These are phyloP conservation scores for Amanita pallidorosea DNA, from an alignment of 768 basidiomycete species.

Conservation along the genomic window DNA sequence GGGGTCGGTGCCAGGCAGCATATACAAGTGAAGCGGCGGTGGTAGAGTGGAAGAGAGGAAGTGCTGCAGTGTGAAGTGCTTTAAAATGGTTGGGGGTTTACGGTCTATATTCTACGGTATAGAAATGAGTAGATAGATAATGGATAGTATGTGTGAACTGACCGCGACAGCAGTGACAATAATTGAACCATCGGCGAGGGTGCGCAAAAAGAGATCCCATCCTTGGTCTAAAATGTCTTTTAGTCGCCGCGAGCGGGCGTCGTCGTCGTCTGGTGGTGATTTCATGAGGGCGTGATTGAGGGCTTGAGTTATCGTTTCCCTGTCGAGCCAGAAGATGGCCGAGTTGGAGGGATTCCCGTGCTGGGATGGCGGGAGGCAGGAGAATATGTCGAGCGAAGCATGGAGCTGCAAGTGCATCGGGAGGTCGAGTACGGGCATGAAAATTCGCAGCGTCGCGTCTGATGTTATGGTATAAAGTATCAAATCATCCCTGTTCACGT, in stretches of 20 bases:
- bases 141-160: constrained; percentile 17
- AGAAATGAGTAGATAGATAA: constrained; percentile 1
- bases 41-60: constrained; percentile 35
- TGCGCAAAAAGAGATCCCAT: constrained; percentile 73
- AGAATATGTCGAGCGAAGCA: constrained; percentile 60
- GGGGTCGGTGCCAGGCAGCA: constrained; percentile 38
- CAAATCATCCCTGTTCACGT: constrained; percentile 50
- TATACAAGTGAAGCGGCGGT: constrained; percentile 39
- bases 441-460: constrained; percentile 76
- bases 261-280: constrained; percentile 29
- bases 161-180: constrained; percentile 66
- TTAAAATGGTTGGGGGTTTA: constrained; percentile 74
- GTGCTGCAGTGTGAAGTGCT: constrained; percentile 65
- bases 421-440: constrained; percentile 79
- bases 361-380: constrained; percentile 36
- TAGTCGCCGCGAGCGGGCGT: constrained; percentile 35
- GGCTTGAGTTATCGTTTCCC: constrained; percentile 41
- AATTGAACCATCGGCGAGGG: constrained; percentile 64
- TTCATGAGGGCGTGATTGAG: constrained; percentile 31
- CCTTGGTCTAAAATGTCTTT: constrained; percentile 58
- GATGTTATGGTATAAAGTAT: constrained; percentile 78
- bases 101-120: constrained; percentile 71
- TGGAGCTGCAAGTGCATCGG: constrained; percentile 81
- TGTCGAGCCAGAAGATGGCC: constrained; percentile 60
- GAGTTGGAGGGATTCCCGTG: constrained; percentile 27